Evolutionary conservation across 2,329 filamentous ascomycete genomes (phyloP).

Genomic region (Xylaria sp.): DNA sequence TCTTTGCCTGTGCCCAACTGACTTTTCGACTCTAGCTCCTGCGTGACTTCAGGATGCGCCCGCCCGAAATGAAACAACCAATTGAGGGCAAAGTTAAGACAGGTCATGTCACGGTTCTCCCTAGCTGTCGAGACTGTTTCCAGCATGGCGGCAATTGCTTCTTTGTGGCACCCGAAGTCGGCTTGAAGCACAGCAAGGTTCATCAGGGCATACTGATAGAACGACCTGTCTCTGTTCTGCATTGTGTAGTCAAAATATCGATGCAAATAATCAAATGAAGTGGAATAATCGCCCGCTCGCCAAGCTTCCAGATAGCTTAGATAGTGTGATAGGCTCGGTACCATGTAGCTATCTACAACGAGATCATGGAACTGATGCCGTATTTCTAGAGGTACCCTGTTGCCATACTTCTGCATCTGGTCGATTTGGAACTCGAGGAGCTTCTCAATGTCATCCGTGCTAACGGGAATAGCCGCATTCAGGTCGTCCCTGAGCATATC

Average conservation of each 20-base stretch:
- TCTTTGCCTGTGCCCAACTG: slow-evolving; percentile 83
- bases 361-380: slow-evolving; percentile 75
- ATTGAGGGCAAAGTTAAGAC: slow-evolving; percentile 92
- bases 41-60: slow-evolving; percentile 80
- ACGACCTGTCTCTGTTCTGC: slow-evolving; percentile 81
- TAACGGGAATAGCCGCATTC: slow-evolving; percentile 62
- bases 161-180: slow-evolving; percentile 90
- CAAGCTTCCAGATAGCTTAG: slow-evolving; percentile 90
- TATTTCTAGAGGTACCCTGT: slow-evolving; percentile 79
- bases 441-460: slow-evolving; percentile 81
- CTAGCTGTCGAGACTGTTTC: slow-evolving; percentile 94
- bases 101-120: slow-evolving; percentile 91
- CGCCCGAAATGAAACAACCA: slow-evolving; percentile 97
- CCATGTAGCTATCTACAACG: slow-evolving; percentile 71
- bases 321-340: slow-evolving; percentile 80
- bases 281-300: slow-evolving; percentile 89
- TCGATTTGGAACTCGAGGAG: slow-evolving; percentile 89
- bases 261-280: slow-evolving; percentile 89
- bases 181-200: slow-evolving; percentile 94
- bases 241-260: slow-evolving; percentile 98
- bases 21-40: slow-evolving; percentile 74
- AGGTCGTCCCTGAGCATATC: slow-evolving; percentile 60
- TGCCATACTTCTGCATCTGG: slow-evolving; percentile 84
- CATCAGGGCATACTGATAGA: slow-evolving; percentile 94
- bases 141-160: slow-evolving; percentile 93